Evolutionary conservation across 2,329 filamentous ascomycete genomes (phyloP), one percentile per base, ranked within the genome.

Genomic region (Shiraia bambusicola): DNA sequence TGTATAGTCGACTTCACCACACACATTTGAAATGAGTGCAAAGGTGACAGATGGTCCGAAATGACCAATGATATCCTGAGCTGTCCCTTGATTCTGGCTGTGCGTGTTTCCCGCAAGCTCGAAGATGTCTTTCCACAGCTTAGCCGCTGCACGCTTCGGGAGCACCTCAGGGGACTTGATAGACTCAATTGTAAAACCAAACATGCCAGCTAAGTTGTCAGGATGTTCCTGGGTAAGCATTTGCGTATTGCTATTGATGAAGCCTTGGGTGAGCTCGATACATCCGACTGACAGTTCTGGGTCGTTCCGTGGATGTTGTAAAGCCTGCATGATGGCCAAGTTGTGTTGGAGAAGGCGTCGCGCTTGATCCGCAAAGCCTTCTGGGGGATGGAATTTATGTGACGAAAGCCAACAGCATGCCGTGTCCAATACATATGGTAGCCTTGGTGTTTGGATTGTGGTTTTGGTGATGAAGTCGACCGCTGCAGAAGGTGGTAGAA

Each of bases 221-320:
- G 75, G 65, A 3, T 81, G 74, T 37, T 83, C 77, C 7, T 81
- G 69, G 4, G 88, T 75, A 4, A 92, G 69, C 6, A 85, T 74
- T n/a, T 74, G 70, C 0, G 83, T 75, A 41, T 83, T 78, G 40
- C 79, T 81, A 8, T 75, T 74, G 46, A 88, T 70, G 37, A 89
- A 72, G 17, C 81, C 80, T 40, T 81, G 79, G 7, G 86, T 72
- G 44, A 92, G 83, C 40, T 90, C 85, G 34, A 92, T 84, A 35
- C 83, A 83, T 42, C 83, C 82, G 50, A 91, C 84, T 1, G 87
- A 75, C 9, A 92, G 74, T 50, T 90, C 87, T 0, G 82, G 79
- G 45, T 92, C 87, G 32, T 78, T 77, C 8, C 79, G 78, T 34
- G 80, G 81, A 32, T 77, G 76, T 36, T 79, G 74, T n/a, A 90